These are phyloP conservation scores for Leccinum subatratum DNA, from an alignment of 1,284 basidiomycete genomes.

Conservation along the genomic window DNA sequence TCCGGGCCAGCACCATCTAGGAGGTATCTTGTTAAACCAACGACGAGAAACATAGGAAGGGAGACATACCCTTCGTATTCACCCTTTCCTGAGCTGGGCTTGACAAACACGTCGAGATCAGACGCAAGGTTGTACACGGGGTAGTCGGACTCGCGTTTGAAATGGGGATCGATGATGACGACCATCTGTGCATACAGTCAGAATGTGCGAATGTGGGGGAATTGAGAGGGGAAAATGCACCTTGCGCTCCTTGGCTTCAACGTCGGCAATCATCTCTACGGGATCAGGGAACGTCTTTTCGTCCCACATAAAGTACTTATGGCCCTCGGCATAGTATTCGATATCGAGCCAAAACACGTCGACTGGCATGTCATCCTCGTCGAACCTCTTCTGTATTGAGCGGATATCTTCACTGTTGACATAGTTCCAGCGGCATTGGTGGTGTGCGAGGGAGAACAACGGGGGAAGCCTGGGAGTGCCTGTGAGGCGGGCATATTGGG, in stretches of 20 bases:
- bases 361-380: slow-evolving; percentile 90
- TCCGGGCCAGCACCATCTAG: slow-evolving; percentile 92
- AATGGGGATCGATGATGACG: slow-evolving; percentile 93
- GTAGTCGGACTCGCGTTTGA: slow-evolving; percentile 80
- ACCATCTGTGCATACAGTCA: slow-evolving; percentile 68
- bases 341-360: slow-evolving; percentile 99
- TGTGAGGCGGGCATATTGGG: slow-evolving; percentile 81
- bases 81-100: slow-evolving; percentile 68
- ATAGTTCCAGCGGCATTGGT: slow-evolving; percentile 99
- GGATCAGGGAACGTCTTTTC: slow-evolving; percentile 90
- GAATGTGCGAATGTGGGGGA: not conserved
- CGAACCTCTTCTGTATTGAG: slow-evolving; percentile 83
- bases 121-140: slow-evolving; percentile 84
- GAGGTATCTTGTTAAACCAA: not conserved
- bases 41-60: not conserved
- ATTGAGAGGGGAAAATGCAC: slow-evolving; percentile 37
- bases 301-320: slow-evolving; percentile 99
- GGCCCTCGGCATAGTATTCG: slow-evolving; percentile 89
- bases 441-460: slow-evolving; percentile 89
- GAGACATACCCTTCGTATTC: slow-evolving; percentile 78
- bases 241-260: slow-evolving; percentile 84
- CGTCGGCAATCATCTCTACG: slow-evolving; percentile 85
- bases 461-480: slow-evolving; percentile 86
- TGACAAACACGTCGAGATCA: slow-evolving; percentile 78
- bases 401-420: slow-evolving; percentile 86